Percentiles rank a stretch among this genome's conserved stretches.
Evolutionary conservation across 78 protist species (phyloP).

Genomic region (Emiliania huxleyi): DNA sequence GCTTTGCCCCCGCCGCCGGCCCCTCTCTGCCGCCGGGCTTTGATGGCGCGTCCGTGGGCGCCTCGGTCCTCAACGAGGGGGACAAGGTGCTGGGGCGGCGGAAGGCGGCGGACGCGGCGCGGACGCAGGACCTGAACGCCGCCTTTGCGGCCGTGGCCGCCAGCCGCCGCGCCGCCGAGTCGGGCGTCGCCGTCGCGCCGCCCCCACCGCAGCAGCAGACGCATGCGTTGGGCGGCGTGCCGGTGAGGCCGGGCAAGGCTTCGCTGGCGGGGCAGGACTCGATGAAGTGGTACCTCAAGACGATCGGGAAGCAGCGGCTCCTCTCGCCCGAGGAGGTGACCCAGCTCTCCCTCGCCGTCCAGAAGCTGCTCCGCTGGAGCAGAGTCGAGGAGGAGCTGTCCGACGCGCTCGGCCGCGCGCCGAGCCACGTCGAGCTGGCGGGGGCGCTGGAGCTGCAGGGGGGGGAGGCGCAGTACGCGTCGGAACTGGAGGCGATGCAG

Average conservation of each 20-base stretch:
- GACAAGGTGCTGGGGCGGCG: no score
- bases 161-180: no score
- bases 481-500: background rate
- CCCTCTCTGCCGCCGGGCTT: no score
- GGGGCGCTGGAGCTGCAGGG: background rate
- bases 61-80: no score
- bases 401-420: background rate
- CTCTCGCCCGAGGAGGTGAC: background rate
- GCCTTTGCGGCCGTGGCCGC: no score
- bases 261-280: background rate
- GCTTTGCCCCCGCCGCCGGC: no score
- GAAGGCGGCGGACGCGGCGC: no score
- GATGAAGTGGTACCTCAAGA: background rate
- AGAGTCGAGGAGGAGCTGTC: background rate
- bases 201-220: no score
- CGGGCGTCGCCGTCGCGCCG: no score
- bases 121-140: no score
- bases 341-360: background rate
- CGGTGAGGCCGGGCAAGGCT: background rate
- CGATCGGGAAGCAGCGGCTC: background rate
- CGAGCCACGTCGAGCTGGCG: background rate
- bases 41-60: no score
- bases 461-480: background rate
- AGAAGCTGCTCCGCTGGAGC: background rate
- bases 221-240: background rate